These are phyloP conservation scores for Pseudogymnoascus sp. DNA, from an alignment of 2,329 filamentous ascomycete genomes.

Conservation along the genomic window DNA sequence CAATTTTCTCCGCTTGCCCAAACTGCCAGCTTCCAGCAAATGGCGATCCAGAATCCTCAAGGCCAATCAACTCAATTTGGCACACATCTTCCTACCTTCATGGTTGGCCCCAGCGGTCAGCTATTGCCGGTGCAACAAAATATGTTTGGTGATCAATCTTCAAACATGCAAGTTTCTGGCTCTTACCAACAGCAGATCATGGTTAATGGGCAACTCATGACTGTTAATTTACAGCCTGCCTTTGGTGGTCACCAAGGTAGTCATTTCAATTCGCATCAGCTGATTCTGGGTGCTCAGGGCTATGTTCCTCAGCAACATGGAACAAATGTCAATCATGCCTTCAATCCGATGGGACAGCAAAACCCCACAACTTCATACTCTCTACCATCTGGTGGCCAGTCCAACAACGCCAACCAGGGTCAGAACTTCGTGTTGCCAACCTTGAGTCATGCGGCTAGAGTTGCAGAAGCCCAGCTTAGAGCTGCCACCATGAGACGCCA, in stretches of 20 bases:
- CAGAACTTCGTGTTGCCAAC: neutral
- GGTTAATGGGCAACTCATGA: constrained; percentile 1
- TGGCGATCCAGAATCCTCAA: neutral
- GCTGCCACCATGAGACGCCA: constrained; percentile 5
- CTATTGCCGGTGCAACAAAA: neutral
- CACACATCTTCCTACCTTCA: neutral
- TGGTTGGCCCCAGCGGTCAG: neutral
- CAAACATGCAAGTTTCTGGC: neutral
- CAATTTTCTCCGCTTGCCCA: neutral
- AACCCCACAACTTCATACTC: neutral
- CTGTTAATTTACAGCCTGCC: neutral
- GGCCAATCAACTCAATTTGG: neutral
- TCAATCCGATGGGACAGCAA: constrained; percentile 1
- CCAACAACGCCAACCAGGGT: neutral
- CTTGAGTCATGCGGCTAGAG: neutral
- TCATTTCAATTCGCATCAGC: neutral
- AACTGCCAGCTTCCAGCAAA: neutral
- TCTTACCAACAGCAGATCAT: neutral
- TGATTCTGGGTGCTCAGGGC: neutral
- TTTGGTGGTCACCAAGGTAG: neutral
- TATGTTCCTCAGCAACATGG: neutral
- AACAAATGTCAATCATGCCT: neutral
- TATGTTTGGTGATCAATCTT: neutral
- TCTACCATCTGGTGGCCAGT: neutral
- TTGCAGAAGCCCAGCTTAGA: constrained; percentile 4